Base-by-base conservation (phyloP, 2,329 filamentous ascomycete species). In the Pseudogymnoascus sp. region DNA sequence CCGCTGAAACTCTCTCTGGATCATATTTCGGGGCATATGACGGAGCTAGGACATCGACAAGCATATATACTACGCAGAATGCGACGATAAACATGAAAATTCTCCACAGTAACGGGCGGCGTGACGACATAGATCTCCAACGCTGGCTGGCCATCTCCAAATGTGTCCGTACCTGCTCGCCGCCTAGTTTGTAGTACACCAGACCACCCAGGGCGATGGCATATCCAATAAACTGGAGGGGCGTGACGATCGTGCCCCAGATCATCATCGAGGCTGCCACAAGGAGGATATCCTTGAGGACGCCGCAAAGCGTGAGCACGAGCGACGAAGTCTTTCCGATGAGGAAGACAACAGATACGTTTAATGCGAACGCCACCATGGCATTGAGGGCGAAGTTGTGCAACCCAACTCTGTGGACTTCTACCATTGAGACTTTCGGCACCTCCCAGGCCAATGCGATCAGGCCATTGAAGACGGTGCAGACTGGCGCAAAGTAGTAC, bases 251-350 rank as follows among this genome's bases (percentile, higher is more conserved):
- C 66, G 90, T 90, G 69, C 84, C 84, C 87, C 90, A 93, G 75
- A 93, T 90, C 67, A 90, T 75, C 85, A 92, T 91, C 65, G 89
- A 92, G 52, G 88, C 88, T 61, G 81, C 79, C 64, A 94, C 90
- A 60, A 94, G 87, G 70, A 94, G 83, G 64, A 94, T 90, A 75
- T 94, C 90, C 82, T 93, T 94, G 66, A 94, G 85, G 39, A 94
- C 90, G 79, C 90, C 90, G 72, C 89, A 93, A 55, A 94, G 87
- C 33, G 91, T 94, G 71, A 94, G 87, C 69, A 93, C 88, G 62
- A 94, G 87, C 60, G 90, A 90, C 0, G 90, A 93, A 14, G 90
- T 93, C 80, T 90, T 92, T 79, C 90, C 90, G 72, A 94, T 93
- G 77, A 94, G 75, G 79, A 93, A 91, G 45, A 94, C 90, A 41